These are phyloP conservation scores for Ophiosphaerella narmari DNA, from an alignment of 2,329 filamentous ascomycete species.

Conservation along the genomic window DNA sequence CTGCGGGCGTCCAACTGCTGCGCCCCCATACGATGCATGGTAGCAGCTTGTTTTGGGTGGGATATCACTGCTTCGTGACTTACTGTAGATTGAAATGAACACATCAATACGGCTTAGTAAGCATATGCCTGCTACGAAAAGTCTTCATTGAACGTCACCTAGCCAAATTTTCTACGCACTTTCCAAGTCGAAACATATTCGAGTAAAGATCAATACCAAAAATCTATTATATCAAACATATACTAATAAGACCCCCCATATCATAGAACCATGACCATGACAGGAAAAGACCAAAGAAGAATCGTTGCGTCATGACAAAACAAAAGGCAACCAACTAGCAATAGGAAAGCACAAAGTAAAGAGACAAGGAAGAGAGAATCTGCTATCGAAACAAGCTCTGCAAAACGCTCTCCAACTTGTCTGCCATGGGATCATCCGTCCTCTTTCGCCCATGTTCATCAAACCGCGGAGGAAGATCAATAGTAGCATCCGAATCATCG, in stretches of 20 bases:
- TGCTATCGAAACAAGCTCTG: constrained; percentile 33
- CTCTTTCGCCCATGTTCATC: constrained; percentile 37
- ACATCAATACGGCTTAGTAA: too few species aligned
- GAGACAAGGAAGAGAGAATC: not conserved
- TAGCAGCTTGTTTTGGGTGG: too few species aligned
- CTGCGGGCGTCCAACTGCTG: too few species aligned
- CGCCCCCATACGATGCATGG: too few species aligned
- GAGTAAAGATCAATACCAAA: too few species aligned
- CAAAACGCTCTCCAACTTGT: constrained; percentile 42
- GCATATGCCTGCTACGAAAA: too few species aligned
- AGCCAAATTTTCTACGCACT: too few species aligned
- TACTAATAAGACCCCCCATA: too few species aligned
- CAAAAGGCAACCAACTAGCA: not conserved
- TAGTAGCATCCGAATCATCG: constrained; percentile 36
- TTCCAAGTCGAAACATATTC: too few species aligned
- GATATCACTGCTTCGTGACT: not conserved
- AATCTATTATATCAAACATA: too few species aligned
- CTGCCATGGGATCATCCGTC: constrained; percentile 40
- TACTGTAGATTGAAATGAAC: not conserved
- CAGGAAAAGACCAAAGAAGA: not conserved
- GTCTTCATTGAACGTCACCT: too few species aligned
- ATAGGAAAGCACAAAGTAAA: not conserved
- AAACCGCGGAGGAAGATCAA: constrained; percentile 44
- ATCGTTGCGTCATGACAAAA: not conserved
- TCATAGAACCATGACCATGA: too few species aligned